phyloP scores from a whole-genome alignment of 208 protist species.

The Acanthamoeba quina region DNA sequence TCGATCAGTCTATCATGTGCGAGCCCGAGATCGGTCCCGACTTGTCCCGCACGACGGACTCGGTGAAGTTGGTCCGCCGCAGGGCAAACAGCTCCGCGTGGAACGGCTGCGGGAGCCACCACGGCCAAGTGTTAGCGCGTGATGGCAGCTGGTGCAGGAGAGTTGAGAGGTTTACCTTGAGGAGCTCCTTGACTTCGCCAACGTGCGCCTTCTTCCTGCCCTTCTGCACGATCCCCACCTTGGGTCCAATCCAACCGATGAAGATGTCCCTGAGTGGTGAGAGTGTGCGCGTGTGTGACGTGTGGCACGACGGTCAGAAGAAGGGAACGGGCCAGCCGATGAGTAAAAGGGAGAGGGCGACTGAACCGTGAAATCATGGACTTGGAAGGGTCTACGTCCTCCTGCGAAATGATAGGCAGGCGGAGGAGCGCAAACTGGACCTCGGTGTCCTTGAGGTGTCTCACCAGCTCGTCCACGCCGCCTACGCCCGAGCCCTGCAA shows the following conservation, averaged over 20 bases:
- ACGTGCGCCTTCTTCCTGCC: constrained; percentile 79
- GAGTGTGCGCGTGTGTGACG: not conserved
- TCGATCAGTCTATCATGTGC: constrained; percentile 79
- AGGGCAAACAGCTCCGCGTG: constrained; percentile 79
- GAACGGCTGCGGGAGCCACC: constrained; percentile 58
- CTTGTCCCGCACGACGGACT: constrained; percentile 70
- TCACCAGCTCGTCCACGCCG: constrained; percentile 44
- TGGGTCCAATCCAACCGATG: constrained; percentile 76
- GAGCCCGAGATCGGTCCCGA: constrained; percentile 76
- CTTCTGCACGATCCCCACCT: constrained; percentile 78
- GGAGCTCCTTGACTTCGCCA: constrained; percentile 71
- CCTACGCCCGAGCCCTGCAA: constrained; percentile 8
- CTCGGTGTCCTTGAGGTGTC: constrained; percentile 67
- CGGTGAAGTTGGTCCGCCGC: constrained; percentile 75
- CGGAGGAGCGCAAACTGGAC: constrained; percentile 76
- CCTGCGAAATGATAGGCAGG: constrained; percentile 6
- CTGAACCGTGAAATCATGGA: constrained; percentile 53
- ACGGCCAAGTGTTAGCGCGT: not conserved
- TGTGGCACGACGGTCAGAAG: not conserved
- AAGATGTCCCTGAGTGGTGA: constrained; percentile 72
- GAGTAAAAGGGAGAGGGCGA: not conserved
- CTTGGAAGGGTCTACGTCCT: constrained; percentile 53
- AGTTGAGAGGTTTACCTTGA: constrained; percentile 57
- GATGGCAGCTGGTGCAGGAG: not conserved
- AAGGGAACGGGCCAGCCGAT: not conserved